Evolutionary conservation across 805 yeast genomes (phyloP).

Genomic region (Wickerhamomyces silvicola): DNA sequence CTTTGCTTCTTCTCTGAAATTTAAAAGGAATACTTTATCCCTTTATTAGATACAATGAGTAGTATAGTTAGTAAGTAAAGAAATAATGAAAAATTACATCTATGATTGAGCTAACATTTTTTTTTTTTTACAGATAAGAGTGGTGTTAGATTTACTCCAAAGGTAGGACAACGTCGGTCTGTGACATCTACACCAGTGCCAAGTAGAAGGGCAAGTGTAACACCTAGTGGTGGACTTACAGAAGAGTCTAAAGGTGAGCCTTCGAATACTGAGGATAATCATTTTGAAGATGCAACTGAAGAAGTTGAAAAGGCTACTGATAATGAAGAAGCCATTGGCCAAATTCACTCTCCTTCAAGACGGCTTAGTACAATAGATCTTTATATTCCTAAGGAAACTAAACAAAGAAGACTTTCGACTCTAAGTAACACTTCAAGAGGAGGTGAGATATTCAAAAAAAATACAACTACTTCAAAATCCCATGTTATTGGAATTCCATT

Average conservation of each 20-base stretch:
- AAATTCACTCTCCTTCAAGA: too few species aligned
- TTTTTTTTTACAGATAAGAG: slow-evolving; percentile 33
- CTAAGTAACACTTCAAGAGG: slow-evolving; percentile 26
- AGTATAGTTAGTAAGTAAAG: slow-evolving; percentile 37
- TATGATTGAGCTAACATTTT: too few species aligned
- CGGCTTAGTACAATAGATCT: slow-evolving; percentile 9
- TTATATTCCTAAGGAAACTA: slow-evolving; percentile 12
- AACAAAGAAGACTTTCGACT: slow-evolving; percentile 35
- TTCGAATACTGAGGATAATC: slow-evolving; percentile 7
- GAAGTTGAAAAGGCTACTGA: slow-evolving; percentile 11
- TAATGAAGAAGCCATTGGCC: slow-evolving; percentile 8
- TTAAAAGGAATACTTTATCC: not conserved
- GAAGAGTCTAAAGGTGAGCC: slow-evolving; percentile 2
- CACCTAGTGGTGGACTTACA: slow-evolving; percentile 9
- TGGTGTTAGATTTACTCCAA: slow-evolving; percentile 63
- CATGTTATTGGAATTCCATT: slow-evolving; percentile 26
- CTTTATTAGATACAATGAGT: too few species aligned
- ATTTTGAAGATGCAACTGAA: slow-evolving; percentile 3
- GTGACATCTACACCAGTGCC: slow-evolving; percentile 22
- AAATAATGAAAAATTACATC: too few species aligned
- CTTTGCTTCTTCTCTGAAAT: not conserved
- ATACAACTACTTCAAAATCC: slow-evolving; percentile 13
- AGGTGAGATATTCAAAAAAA: slow-evolving; percentile 27
- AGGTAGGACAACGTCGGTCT: slow-evolving; percentile 37
- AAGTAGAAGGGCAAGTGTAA: slow-evolving; percentile 19